Base-by-base conservation (phyloP, 345 rosid species). In the Eucalyptus tenuipes region DNA sequence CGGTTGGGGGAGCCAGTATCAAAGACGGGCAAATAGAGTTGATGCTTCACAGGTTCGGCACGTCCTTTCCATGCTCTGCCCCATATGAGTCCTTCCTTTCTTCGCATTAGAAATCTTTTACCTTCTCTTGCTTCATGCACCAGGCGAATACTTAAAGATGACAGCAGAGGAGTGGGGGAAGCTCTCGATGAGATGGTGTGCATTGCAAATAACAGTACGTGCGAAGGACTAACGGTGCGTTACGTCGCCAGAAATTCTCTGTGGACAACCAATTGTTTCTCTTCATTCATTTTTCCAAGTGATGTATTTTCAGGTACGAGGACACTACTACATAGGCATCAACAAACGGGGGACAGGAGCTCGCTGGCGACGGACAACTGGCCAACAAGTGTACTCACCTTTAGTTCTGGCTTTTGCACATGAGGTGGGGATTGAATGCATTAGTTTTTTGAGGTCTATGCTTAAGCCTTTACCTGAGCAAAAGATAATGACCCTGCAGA, bases 1-100 rank as follows among this genome's bases (percentile, higher is more conserved):
- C 99, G 7, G 89, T 93, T 7, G 99, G 99, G 49, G 98, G 98
- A 91, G 93, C 95, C 87, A 97, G 98, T 89, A 93, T 96, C 47
- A 57, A 90, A 37, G 98, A 97, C 88, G 99, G 98, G 87, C 93
- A 97, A 91, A 49, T 97, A 90, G 99, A 97, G 88, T 71, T 97
- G 87, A 97, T 97, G 99, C 97, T 68, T 88, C 31, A 37, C 33
- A 57, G 50, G 98, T 96, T 87, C 48, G 64, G 48, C 87, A 80
- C 49, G 48, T 57, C 31, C 47, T 40, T 75, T 40, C 82, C 3
- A 1, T 75, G 47, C 82, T 40, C 82, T 40, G 29, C 47, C 82
- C 61, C 82, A 75, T 11, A 40, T 40, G 82, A 75, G 42, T 75
- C 27, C 82, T 75, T 40, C 82, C 47, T 75, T 75, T 75, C 47